A percentile compares a stretch with the other conserved stretches of the same genome.
Conservation (phyloP, 2,329 filamentous ascomycete species). For the Alternaria conjuncta region DNA sequence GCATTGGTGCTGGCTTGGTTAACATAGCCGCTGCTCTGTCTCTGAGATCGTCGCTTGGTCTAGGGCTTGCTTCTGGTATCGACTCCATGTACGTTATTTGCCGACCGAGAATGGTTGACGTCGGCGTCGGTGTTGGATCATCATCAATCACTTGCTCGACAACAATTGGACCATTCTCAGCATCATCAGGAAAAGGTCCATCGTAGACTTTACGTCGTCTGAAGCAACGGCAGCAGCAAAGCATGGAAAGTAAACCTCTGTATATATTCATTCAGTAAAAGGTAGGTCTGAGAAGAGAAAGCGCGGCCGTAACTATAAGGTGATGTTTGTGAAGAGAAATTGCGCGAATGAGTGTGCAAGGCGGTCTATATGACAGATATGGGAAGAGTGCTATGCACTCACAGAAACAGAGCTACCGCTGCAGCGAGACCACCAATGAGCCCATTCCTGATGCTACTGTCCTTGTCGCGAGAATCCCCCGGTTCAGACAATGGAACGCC, state of each 20-base stretch:
- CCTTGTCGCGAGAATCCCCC: neutral
- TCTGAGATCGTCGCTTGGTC: slow-evolving; percentile 5
- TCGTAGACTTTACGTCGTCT: neutral
- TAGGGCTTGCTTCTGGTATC: slow-evolving; percentile 11
- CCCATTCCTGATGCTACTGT: neutral
- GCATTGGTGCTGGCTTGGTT: neutral
- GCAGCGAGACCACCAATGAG: slow-evolving; percentile 4
- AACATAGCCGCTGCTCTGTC: neutral
- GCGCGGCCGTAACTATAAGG: neutral
- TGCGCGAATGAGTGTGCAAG: neutral
- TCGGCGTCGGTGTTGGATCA: neutral
- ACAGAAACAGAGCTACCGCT: slow-evolving; percentile 6
- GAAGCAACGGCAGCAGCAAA: neutral
- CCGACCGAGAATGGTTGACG: neutral
- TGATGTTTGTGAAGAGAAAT: neutral
- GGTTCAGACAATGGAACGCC: neutral
- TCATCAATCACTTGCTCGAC: neutral
- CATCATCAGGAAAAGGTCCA: neutral
- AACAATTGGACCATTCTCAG: neutral
- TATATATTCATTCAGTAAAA: neutral
- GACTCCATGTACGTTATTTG: neutral
- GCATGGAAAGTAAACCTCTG: neutral
- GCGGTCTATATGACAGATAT: neutral
- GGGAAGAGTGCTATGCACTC: slow-evolving; percentile 8
- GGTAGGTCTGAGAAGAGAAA: neutral